Base-by-base conservation (phyloP, 2,329 filamentous ascomycete genomes). In the Periconia sp. region DNA sequence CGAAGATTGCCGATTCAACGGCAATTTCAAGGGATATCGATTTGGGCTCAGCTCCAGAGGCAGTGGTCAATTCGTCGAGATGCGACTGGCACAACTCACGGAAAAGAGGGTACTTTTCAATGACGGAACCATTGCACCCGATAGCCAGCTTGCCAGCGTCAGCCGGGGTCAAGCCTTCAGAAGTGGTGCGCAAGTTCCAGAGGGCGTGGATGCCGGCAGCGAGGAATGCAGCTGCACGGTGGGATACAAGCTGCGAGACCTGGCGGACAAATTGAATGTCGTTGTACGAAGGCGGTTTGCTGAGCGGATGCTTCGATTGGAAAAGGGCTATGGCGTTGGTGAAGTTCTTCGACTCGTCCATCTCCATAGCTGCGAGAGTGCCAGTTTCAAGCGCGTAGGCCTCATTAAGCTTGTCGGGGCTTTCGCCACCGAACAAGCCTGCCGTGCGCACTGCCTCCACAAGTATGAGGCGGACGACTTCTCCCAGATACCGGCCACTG, bases 41-140 rank as follows among this genome's bases (percentile, higher is more conserved):
- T 13, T 71, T 71, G 50, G 57, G 54, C 19, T 57, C 61, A 33
- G 55, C 75, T 48, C 64, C 72, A 36, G 63, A 73, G 56, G 59
- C 63, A 43, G 52, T 69, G 35, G 57, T 77, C 7, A 92, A 72
- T 26, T 76, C 72, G 57, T 89, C 76, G 33, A 92, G 70, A 54
- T 84, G 83, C 5, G 63, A 63, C 65, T 92, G 87, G 58, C 84
- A 85, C 29, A 73, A 76, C 22, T 68, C 69, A 16, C 80, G 74
- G 66, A 90, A 92, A 6, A 75, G 73, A 0, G 88, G 87, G 61
- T 92, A 92, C 56, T 86, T 85, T 69, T 92, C 87, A 37, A 92
- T 84, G 36, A 92, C 87, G 19, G 85, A 87, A 31, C 88, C 88
- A 61, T 89, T 91, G 69, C 86, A 92, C 3, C 86, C 86, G n/a